Conservation (phyloP, 495 filamentous ascomycete genomes). For the Rostrohypoxylon terebratum region DNA sequence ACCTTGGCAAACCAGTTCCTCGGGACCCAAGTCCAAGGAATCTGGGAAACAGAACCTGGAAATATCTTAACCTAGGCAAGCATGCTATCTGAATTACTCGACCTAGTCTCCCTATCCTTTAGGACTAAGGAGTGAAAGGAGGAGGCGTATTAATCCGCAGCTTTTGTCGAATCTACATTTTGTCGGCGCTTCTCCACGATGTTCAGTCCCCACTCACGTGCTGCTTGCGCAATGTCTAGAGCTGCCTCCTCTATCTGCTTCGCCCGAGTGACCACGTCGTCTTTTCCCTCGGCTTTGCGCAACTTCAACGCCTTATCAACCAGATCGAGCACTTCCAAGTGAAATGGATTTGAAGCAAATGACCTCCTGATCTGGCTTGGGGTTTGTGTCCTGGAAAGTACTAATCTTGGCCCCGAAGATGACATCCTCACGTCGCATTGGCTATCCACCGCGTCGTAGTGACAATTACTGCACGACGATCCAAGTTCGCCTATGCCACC, state of each 20-base stretch:
- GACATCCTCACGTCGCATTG: slow-evolving; percentile 25
- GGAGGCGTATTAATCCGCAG: slow-evolving; percentile 15
- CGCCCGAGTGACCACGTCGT: slow-evolving; percentile 21
- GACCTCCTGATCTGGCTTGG: slow-evolving; percentile 30
- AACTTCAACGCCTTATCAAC: slow-evolving; percentile 28
- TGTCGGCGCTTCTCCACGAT: slow-evolving; percentile 30
- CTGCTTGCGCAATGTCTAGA: slow-evolving; percentile 38
- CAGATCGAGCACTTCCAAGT: slow-evolving; percentile 36
- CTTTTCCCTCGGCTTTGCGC: slow-evolving; percentile 6
- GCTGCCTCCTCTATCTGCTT: slow-evolving; percentile 38
- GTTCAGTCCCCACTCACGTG: slow-evolving; percentile 39
- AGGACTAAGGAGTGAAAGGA: neutral
- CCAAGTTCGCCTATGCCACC: neutral
- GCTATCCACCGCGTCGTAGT: slow-evolving; percentile 22
- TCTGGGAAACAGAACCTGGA: no score
- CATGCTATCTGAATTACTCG: no score
- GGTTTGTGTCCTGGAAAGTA: slow-evolving; percentile 28
- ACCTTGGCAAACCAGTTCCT: no score
- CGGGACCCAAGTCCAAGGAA: no score
- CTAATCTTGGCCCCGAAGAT: slow-evolving; percentile 9
- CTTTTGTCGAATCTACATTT: slow-evolving; percentile 7
- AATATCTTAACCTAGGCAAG: no score
- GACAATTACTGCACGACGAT: slow-evolving; percentile 36
- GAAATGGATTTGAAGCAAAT: slow-evolving; percentile 18
- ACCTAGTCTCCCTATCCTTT: neutral